These are phyloP conservation scores for Cyclanthera cordifolia DNA, from an alignment of 306 rosid genomes.

Conservation along the genomic window DNA sequence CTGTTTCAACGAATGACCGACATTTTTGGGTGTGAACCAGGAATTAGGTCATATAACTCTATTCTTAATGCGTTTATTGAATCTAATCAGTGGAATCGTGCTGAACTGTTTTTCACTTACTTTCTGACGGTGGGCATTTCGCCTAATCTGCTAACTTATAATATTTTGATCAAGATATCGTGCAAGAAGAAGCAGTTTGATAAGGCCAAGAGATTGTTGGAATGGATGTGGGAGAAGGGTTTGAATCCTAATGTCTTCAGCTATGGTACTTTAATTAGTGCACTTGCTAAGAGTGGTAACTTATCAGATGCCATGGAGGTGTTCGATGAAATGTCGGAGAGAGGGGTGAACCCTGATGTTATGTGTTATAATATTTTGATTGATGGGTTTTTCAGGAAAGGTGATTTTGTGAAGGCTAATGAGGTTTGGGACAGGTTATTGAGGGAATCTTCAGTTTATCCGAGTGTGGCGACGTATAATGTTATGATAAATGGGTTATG, in stretches of 20 bases:
- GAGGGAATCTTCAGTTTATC: conserved; percentile 37
- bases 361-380: conserved; percentile 71
- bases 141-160: conserved; percentile 63
- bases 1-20: conserved; percentile 52
- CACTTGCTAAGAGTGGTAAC: conserved; percentile 36
- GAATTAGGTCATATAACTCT: conserved; percentile 50
- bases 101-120: conserved; percentile 43
- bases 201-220: conserved; percentile 49
- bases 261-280: conserved; percentile 53
- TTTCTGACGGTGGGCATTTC: conserved; percentile 37
- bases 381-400: conserved; percentile 54
- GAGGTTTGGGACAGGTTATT: conserved; percentile 66
- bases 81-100: conserved; percentile 59
- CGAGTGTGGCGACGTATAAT: conserved; percentile 59
- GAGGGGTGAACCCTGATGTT: conserved; percentile 61
- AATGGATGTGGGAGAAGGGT: conserved; percentile 55
- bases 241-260: conserved; percentile 50
- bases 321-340: conserved; percentile 80
- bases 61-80: conserved; percentile 62
- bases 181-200: conserved; percentile 59
- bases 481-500: conserved; percentile 82
- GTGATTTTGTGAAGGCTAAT: conserved; percentile 45
- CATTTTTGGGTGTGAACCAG: conserved; percentile 63
- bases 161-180: conserved; percentile 50
- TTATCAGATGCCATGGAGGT: conserved; percentile 44